Conservation (phyloP, 2,329 filamentous ascomycete species). For the Huntiella moniliformis region DNA sequence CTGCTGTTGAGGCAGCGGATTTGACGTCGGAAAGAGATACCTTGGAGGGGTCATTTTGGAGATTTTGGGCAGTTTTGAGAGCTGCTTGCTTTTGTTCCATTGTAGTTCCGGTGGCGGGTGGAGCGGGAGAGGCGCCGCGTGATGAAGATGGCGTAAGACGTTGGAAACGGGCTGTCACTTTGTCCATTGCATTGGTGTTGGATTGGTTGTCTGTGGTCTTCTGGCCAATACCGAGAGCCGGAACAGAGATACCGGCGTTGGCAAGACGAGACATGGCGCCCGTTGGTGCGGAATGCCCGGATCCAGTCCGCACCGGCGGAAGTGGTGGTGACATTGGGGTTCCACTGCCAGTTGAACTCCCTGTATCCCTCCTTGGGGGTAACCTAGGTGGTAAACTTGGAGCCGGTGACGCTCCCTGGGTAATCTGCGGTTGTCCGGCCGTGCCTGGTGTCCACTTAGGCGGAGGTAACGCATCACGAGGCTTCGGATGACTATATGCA, state of each 20-base stretch:
- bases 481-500: conserved; percentile 4
- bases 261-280: conserved; percentile 35
- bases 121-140: conserved; percentile 1
- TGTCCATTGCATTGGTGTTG: conserved; percentile 15
- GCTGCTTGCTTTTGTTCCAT: conserved; percentile 48
- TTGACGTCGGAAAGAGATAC: conserved; percentile 40
- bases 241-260: conserved; percentile 58
- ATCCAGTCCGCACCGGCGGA: conserved; percentile 14
- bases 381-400: conserved; percentile 55
- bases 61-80: conserved; percentile 37
- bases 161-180: conserved; percentile 11
- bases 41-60: conserved; percentile 41
- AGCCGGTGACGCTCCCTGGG: conserved; percentile 20
- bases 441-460: conserved; percentile 47
- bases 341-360: conserved; percentile 19
- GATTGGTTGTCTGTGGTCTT: conserved; percentile 13
- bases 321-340: conserved; percentile 15
- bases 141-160: conserved; percentile 4
- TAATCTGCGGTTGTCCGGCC: conserved; percentile 31
- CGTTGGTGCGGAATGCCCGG: conserved; percentile 37
- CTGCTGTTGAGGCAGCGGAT: conserved; percentile 39
- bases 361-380: conserved; percentile 24
- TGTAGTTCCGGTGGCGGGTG: conserved; percentile 32
- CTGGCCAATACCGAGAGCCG: conserved; percentile 47
- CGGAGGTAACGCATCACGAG: conserved; percentile 26